Conservation (phyloP, 768 basidiomycete species). For the Kwoniella sp. region DNA sequence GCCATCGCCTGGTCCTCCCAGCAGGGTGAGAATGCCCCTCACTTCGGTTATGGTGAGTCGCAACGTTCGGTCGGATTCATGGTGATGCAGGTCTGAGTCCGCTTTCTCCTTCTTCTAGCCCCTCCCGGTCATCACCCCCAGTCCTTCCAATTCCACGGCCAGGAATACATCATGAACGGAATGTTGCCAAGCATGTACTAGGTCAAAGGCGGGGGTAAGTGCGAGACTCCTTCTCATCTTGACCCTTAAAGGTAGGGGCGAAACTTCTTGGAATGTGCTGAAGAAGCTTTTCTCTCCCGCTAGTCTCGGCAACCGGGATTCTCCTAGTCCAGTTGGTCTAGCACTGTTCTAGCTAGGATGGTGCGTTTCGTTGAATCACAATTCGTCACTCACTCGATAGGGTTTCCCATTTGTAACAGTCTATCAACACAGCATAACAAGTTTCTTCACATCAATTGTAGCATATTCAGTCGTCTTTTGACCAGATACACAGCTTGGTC, state of each 20-base stretch:
- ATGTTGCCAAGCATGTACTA: constrained; percentile 3
- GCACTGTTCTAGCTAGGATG: background rate
- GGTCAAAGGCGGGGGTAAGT: background rate
- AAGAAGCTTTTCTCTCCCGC: background rate
- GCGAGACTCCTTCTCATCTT: background rate
- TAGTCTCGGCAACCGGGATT: background rate
- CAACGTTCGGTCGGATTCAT: too few species aligned
- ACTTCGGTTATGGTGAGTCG: constrained; percentile 5
- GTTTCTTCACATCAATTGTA: background rate
- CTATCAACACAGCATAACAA: background rate
- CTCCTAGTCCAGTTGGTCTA: background rate
- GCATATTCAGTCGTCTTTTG: background rate
- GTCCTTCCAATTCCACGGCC: constrained; percentile 11
- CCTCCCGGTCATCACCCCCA: background rate
- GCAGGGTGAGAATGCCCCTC: background rate
- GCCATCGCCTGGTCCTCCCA: constrained; percentile 27
- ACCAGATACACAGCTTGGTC: background rate
- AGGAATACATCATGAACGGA: constrained; percentile 5
- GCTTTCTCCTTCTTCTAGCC: background rate
- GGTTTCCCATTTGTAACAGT: too few species aligned
- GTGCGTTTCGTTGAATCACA: too few species aligned
- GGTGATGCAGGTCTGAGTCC: too few species aligned
- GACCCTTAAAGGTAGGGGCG: background rate
- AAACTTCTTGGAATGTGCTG: background rate
- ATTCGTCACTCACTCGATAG: too few species aligned